Base-by-base conservation (phyloP, 352 stramenopile genomes). In the Elongisporangium undulatum region DNA sequence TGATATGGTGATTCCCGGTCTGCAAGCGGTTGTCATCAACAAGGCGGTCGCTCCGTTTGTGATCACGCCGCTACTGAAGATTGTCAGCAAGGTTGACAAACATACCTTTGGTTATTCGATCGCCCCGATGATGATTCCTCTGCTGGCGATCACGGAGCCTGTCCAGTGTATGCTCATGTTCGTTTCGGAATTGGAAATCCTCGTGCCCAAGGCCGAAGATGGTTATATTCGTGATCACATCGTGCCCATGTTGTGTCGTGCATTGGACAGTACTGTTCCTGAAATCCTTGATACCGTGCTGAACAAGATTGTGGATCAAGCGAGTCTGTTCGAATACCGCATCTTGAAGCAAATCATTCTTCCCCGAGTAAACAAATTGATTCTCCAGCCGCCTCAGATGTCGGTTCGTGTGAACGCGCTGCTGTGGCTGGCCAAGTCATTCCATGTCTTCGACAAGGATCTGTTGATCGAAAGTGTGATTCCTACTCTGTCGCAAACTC, bases 151-250 rank as follows among this genome's bases (percentile, higher is more conserved):
- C 58, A 79, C 80, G n/a, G 86, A 95, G 64, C 86, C 86, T 1
- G 84, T 94, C 29, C 86, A 95, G 64, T 94, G 84, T 58, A 95
- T 95, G 86, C 82, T 95, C 45, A 95, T 94, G 84, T 95, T 95
- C 50, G 86, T 95, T 12, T 92, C 82, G 26, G 85, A 93, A 53
- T 64, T 95, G 13, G 84, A 95, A 57, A 75, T 81, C 23, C 63
- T 95, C 21, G 79, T 95, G 20, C 84, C 84, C 1, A 95, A 95
- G 56, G 86, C 86, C 1, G 86, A 95, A 29, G 84, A 95, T 22
- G 80, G 67, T n/a, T 95, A 91, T 70, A 94, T 93, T 53, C 84
- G 86, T n/a, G 86, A 95, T 59, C 86, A 95, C 61, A 83, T 95
- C 58, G 86, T 95, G 7, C 86, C 86, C 2, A 94, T 95, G 86